Base-by-base conservation (phyloP, 371 early-diverging fungal species). In the Smittium mucronatum region DNA sequence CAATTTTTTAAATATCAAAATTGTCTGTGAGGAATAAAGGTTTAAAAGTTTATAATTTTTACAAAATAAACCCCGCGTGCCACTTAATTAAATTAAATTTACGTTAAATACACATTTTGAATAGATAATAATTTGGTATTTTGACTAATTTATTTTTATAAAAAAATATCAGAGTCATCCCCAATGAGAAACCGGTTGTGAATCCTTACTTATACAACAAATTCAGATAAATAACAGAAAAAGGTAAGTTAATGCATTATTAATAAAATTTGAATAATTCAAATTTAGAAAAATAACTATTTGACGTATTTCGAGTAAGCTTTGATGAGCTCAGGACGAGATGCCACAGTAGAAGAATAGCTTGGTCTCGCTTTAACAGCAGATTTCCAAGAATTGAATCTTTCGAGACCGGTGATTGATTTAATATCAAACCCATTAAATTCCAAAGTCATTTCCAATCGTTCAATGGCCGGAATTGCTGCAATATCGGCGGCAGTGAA, bases 401-500 rank as follows among this genome's bases (percentile, higher is more conserved):
- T 2, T 2, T 30, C 30, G 15, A 67, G 25, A 5, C 59, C 59
- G 5, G 59, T 2, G 26, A 59, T 8, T 5, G 11, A 21, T 59
- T 59, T 28, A 26, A 59, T 16, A 21, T 15, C 5, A 5, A 59
- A 5, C 5, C 59, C 59, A 26, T 21, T 11, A 11, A 59, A 16
- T 28, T 26, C 26, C 28, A 28, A 15, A 5, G 59, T 28, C 59
- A 59, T 59, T 5, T n/a, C 15, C 8, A 83, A 36, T 58, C 83
- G 80, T 21, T 69, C 71, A 29, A 78, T 57, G 71, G 86, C 81
- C 33, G 88, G 85, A 1, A 81, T 81, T 17, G 80, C 68, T 11
- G 80, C 80, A 60, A 86, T 71, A 70, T 88, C 88, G 1, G 86
- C 88, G 34, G 84, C 70, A 16, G 85, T 82, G 58, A 79, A 87